Conservation (phyloP, 2,329 filamentous ascomycete species). For the Chrysosporium keratinophilum region DNA sequence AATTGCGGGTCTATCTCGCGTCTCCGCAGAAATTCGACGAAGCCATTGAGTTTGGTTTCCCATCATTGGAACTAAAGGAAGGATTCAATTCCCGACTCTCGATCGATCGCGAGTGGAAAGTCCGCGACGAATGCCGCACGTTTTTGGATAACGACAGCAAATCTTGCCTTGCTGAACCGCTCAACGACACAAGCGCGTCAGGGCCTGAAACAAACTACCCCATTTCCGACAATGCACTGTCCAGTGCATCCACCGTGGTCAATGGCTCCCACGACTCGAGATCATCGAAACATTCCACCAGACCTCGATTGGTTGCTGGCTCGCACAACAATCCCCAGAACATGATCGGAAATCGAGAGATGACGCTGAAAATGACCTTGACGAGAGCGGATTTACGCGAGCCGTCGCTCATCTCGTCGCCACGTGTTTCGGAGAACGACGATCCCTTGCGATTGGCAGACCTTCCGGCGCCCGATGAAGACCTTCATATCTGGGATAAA, state of each 20-base stretch:
- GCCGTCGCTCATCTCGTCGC: conserved; percentile 6
- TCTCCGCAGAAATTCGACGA: conserved; percentile 95
- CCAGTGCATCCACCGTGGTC: background rate
- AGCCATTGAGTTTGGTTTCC: conserved; percentile 86
- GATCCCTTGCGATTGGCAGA: conserved; percentile 48
- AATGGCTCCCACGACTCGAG: conserved; percentile 17
- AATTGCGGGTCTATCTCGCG: conserved; percentile 73
- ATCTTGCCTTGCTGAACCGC: conserved; percentile 33
- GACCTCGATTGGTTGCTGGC: conserved; percentile 1
- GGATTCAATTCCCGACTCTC: conserved; percentile 18
- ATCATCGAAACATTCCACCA: conserved; percentile 20
- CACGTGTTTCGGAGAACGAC: conserved; percentile 35
- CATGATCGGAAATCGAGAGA: conserved; percentile 60
- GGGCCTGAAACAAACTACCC: conserved; percentile 7
- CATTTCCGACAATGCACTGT: conserved; percentile 11
- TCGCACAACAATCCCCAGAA: conserved; percentile 38
- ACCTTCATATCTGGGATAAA: conserved; percentile 34
- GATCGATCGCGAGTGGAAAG: conserved; percentile 29
- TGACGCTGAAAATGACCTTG: conserved; percentile 93
- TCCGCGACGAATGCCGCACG: conserved; percentile 40
- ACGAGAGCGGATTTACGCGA: conserved; percentile 72
- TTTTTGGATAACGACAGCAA: conserved; percentile 42
- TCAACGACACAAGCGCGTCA: conserved; percentile 20
- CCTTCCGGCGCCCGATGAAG: conserved; percentile 39
- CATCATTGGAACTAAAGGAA: conserved; percentile 37